Evolutionary conservation across 148 eudicot species (phyloP).

Genomic region (Polygonum maritimum): DNA sequence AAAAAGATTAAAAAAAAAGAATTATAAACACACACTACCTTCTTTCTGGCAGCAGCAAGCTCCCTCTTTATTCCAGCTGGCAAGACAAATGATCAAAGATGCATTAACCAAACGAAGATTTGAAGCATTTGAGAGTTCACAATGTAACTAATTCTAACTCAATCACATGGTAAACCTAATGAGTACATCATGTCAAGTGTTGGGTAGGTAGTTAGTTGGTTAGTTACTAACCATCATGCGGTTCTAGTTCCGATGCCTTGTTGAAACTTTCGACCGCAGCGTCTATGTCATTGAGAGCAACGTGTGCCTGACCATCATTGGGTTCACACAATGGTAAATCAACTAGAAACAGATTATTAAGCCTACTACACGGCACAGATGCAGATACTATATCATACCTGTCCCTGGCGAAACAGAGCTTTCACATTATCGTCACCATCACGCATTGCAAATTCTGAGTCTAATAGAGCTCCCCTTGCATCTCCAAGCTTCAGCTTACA

Average conservation of each 20-base stretch:
- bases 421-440: constrained; percentile 71
- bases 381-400: constrained; percentile 34
- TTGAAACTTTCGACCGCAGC: constrained; percentile 73
- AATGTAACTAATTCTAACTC: too few species aligned
- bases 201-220: not conserved
- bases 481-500: constrained; percentile 83
- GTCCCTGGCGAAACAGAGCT: constrained; percentile 90
- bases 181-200: not conserved
- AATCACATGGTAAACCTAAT: not conserved
- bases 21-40: constrained; percentile 23
- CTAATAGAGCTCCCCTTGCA: constrained; percentile 64
- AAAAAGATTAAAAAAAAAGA: too few species aligned
- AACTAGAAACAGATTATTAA: not conserved
- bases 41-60: constrained; percentile 57
- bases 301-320: constrained; percentile 45
- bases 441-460: constrained; percentile 80
- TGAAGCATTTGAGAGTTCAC: too few species aligned
- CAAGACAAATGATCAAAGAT: constrained; percentile 4
- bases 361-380: not conserved
- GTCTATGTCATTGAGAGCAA: constrained; percentile 82
- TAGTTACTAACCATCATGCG: constrained; percentile 56
- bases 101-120: too few species aligned
- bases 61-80: constrained; percentile 73
- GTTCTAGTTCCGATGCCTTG: constrained; percentile 74
- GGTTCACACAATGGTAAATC: not conserved